Conservation (phyloP, 1,139 yeast species). For the Candida tetrigidarum region DNA sequence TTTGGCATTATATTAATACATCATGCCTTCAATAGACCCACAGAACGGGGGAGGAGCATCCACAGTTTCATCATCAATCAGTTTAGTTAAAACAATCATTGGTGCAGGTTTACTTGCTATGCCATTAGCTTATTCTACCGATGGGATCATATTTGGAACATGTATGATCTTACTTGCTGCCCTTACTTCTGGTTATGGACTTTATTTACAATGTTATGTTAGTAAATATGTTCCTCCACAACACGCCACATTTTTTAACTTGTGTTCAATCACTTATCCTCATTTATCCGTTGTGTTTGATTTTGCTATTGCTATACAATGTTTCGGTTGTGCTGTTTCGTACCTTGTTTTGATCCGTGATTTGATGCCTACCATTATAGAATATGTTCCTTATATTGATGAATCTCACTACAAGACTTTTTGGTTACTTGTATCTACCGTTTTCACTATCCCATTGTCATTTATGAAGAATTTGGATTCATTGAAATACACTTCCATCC, state of each 20-base stretch:
- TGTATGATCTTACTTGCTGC: constrained; percentile 74
- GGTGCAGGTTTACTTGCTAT: constrained; percentile 96
- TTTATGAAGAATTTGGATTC: constrained; percentile 49
- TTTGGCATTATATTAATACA: not conserved
- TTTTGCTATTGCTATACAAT: constrained; percentile 84
- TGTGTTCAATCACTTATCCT: constrained; percentile 87
- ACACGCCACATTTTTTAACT: constrained; percentile 82
- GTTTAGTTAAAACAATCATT: constrained; percentile 70
- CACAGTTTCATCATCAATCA: constrained; percentile 56
- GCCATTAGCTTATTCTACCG: constrained; percentile 88
- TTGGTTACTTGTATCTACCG: constrained; percentile 42
- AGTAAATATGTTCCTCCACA: constrained; percentile 72
- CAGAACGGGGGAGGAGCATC: constrained; percentile 31
- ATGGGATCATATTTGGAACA: constrained; percentile 76
- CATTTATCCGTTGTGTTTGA: constrained; percentile 82
- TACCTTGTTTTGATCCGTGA: constrained; percentile 52
- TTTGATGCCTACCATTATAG: constrained; percentile 45
- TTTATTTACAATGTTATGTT: constrained; percentile 76
- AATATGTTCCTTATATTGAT: constrained; percentile 26
- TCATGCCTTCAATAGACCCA: constrained; percentile 18
- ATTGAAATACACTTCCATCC: constrained; percentile 45
- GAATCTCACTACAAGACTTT: constrained; percentile 30
- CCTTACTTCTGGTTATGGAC: constrained; percentile 75
- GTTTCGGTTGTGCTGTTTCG: constrained; percentile 56
- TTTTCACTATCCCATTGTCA: constrained; percentile 45